Evolutionary conservation across 306 rosid species (phyloP), one percentile per base, ranked within the genome.

Genomic region (Cucumis cinereus): DNA sequence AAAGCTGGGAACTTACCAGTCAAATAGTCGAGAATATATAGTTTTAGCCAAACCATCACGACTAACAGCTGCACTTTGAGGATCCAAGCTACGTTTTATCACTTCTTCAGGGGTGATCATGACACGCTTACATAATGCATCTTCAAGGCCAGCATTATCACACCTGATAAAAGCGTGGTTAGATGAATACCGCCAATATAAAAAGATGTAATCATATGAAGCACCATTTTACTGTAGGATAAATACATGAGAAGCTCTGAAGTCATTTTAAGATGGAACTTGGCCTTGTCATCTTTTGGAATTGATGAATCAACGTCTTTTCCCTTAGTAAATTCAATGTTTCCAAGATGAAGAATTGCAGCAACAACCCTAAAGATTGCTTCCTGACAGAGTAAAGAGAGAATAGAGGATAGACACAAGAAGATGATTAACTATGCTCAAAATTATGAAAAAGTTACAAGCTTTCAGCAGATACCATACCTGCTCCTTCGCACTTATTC

Each of bases 21-120:
- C 99, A 88, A 94, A 94, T 76, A 94, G 83, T 76, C 97, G 90
- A 80, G 96, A 94, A 83, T 94, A 94, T 80, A 94, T 77, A 61
- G 97, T 90, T 86, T 94, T 94, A 6, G 99, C 99, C 75, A 94
- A 79, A 82, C 97, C 99, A 81, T 94, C 99, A 73, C 99, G 86
- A 77, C 95, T 94, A 78, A 90, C 55, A 57, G 84, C 77, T 55
- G 99, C 99, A 83, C 97, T 94, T 81, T 90, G 91, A 79, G 99
- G 99, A 89, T 94, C 99, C 78, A 94, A 88, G 67, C 96, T 90
- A 76, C 97, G 91, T 80, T 92, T 94, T 77, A 94, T 94, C 63
- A 94, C 90, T 89, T 94, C 99, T 90, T 94, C 99, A 6, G 99
- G 99, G 45, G 99, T 94, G 85, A 94, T 84, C 99, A 94, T 94